These are phyloP conservation scores for Wickerhamiella kurtzmanii DNA, from an alignment of 805 yeast genomes.

Conservation along the genomic window DNA sequence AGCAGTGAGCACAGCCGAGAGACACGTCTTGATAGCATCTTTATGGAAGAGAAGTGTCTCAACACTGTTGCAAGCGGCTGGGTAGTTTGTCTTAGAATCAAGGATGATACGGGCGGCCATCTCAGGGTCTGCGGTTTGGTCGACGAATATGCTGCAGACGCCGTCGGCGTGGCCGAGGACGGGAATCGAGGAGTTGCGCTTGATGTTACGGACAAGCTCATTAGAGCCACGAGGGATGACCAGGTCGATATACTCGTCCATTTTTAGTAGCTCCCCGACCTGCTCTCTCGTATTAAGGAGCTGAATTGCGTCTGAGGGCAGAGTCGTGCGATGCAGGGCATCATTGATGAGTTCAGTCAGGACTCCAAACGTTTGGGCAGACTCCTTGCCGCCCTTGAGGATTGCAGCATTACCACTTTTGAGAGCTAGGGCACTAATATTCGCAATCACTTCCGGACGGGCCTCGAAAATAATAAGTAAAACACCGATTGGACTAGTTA, in stretches of 20 bases:
- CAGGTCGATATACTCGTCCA: slow-evolving; percentile 82
- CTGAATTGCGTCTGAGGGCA: slow-evolving; percentile 75
- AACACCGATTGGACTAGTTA: slow-evolving; percentile 92
- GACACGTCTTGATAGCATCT: slow-evolving; percentile 27
- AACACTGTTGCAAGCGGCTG: slow-evolving; percentile 98
- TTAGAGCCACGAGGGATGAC: slow-evolving; percentile 98
- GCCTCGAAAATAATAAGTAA: slow-evolving; percentile 85
- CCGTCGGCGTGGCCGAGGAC: slow-evolving; percentile 99
- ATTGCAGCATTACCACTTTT: slow-evolving; percentile 96
- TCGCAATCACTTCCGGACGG: slow-evolving; percentile 97
- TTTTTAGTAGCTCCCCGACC: slow-evolving; percentile 68
- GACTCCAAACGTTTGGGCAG: slow-evolving; percentile 66
- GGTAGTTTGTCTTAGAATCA: slow-evolving; percentile 90
- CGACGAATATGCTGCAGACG: slow-evolving; percentile 77
- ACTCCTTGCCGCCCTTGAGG: slow-evolving; percentile 94
- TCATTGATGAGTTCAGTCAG: slow-evolving; percentile 59
- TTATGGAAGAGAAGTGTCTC: slow-evolving; percentile 64
- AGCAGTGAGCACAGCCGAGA: slow-evolving; percentile 22
- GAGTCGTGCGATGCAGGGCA: slow-evolving; percentile 49
- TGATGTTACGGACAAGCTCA: slow-evolving; percentile 74
- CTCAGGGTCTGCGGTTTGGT: slow-evolving; percentile 57
- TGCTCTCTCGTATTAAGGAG: slow-evolving; percentile 80
- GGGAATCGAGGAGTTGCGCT: slow-evolving; percentile 81
- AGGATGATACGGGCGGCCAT: slow-evolving; percentile 66
- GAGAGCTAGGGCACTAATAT: slow-evolving; percentile 87